These are phyloP conservation scores for Metschnikowia sp. DNA, from an alignment of 805 yeast species.

Conservation along the genomic window DNA sequence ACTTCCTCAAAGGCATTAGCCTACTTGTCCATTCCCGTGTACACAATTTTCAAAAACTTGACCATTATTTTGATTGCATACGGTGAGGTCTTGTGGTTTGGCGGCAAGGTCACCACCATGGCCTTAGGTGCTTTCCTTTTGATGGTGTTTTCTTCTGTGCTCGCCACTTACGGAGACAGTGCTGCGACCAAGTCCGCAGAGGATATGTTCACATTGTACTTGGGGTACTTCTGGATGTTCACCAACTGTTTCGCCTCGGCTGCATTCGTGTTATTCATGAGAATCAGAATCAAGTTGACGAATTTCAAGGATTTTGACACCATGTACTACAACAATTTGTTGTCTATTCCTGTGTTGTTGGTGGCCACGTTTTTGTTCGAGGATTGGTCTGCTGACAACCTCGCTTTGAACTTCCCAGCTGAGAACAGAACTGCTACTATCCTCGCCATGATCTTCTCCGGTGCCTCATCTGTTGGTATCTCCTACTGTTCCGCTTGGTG, in stretches of 20 bases:
- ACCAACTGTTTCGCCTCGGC: conserved; percentile 93
- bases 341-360: conserved; percentile 86
- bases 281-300: conserved; percentile 96
- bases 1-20: conserved; percentile 94
- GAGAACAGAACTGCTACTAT: conserved; percentile 66
- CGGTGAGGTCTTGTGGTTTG: conserved; percentile 97
- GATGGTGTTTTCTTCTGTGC: conserved; percentile 94
- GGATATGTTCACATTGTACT: conserved; percentile 44
- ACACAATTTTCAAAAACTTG: conserved; percentile 96
- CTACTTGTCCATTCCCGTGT: conserved; percentile 88
- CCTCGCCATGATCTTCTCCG: conserved; percentile 84
- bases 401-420: conserved; percentile 74
- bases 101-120: conserved; percentile 87
- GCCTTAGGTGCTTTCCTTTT: conserved; percentile 82
- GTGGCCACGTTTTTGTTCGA: conserved; percentile 74
- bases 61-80: conserved; percentile 96
- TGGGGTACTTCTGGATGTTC: conserved; percentile 97
- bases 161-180: conserved; percentile 89
- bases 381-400: conserved; percentile 87
- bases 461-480: conserved; percentile 92
- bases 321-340: conserved; percentile 92
- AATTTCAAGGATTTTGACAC: conserved; percentile 96
- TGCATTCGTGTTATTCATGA: conserved; percentile 87
- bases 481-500: conserved; percentile 99
- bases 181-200: conserved; percentile 37